A percentile compares a stretch with the other conserved stretches of the same genome.
These are phyloP conservation scores for Trametes pubescens DNA, from an alignment of 1,284 basidiomycete genomes.

Conservation along the genomic window DNA sequence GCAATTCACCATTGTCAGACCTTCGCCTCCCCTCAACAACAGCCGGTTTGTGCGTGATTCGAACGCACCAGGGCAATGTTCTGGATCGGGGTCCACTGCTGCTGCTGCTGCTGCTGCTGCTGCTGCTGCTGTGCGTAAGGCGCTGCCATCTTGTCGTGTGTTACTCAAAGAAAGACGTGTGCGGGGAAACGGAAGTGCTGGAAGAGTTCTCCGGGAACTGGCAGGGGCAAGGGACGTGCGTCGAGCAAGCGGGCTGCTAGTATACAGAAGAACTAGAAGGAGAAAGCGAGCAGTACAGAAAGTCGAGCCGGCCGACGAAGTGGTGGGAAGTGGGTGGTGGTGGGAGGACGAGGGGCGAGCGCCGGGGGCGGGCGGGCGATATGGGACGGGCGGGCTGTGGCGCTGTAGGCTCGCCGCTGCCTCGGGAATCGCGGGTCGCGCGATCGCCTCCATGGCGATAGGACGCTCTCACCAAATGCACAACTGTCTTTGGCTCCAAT, in stretches of 20 bases:
- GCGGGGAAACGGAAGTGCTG: slow-evolving; percentile 2
- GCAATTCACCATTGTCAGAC: slow-evolving; percentile 11
- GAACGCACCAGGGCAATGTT: slow-evolving; percentile 29
- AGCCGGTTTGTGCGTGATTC: not conserved
- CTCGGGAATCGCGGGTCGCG: slow-evolving; percentile 9
- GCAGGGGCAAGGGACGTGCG: slow-evolving; percentile 22
- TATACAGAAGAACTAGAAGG: slow-evolving; percentile 28
- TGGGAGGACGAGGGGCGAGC: slow-evolving; percentile 15
- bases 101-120: slow-evolving; percentile 14
- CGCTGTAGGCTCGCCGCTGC: slow-evolving; percentile 15
- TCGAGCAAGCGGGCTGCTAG: slow-evolving; percentile 30
- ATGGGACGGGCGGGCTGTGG: slow-evolving; percentile 21
- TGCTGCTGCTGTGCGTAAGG: slow-evolving; percentile 20
- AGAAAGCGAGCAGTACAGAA: slow-evolving; percentile 20
- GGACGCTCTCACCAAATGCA: slow-evolving; percentile 1
- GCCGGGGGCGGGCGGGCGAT: slow-evolving; percentile 12
- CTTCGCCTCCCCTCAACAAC: not conserved
- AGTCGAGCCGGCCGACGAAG: slow-evolving; percentile 45
- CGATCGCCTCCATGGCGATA: slow-evolving; percentile 32
- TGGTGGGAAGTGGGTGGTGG: slow-evolving; percentile 9
- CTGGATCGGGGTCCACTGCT: slow-evolving; percentile 23
- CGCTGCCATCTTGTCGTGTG: slow-evolving; percentile 28
- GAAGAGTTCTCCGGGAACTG: slow-evolving; percentile 31
- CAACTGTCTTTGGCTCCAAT: slow-evolving; percentile 9
- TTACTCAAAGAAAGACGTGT: slow-evolving; percentile 10